Conservation (phyloP, 441 rosid species). For the Bocquillonia castaneifolia region DNA sequence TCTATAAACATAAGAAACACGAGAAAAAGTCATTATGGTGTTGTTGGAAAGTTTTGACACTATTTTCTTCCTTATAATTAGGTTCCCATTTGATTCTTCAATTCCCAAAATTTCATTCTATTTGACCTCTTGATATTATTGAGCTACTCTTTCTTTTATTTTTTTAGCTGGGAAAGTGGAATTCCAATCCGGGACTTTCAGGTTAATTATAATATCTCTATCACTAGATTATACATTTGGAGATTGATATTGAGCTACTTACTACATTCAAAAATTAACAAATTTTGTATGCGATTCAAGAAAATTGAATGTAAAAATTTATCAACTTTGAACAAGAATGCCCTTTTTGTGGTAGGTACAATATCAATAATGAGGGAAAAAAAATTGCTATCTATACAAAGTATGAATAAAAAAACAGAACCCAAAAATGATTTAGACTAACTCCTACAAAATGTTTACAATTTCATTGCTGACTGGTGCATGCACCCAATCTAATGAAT, state of each 20-base stretch:
- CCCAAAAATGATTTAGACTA: neutral
- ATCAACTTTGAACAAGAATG: neutral
- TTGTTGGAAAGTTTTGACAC: neutral
- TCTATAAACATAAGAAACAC: neutral
- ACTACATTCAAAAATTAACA: neutral
- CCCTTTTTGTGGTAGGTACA: constrained; percentile 6
- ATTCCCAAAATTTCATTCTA: neutral
- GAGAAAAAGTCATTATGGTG: constrained; percentile 4
- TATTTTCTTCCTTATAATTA: neutral
- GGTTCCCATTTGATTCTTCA: constrained; percentile 8
- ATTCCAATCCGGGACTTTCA: too few relatives aligned
- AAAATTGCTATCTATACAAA: neutral
- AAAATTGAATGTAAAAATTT: neutral
- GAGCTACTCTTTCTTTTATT: neutral
- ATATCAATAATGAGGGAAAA: neutral
- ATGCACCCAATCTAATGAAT: neutral
- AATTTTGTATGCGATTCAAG: neutral
- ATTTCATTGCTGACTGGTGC: neutral
- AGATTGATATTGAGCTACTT: too few relatives aligned
- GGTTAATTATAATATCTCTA: too few relatives aligned
- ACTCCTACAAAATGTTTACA: neutral
- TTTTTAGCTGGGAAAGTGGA: too few relatives aligned
- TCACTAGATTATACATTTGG: too few relatives aligned
- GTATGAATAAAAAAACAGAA: neutral
- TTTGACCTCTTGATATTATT: constrained; percentile 10